These are phyloP conservation scores for Petasospora fabianii DNA, from an alignment of 1,139 yeast species.

Conservation along the genomic window DNA sequence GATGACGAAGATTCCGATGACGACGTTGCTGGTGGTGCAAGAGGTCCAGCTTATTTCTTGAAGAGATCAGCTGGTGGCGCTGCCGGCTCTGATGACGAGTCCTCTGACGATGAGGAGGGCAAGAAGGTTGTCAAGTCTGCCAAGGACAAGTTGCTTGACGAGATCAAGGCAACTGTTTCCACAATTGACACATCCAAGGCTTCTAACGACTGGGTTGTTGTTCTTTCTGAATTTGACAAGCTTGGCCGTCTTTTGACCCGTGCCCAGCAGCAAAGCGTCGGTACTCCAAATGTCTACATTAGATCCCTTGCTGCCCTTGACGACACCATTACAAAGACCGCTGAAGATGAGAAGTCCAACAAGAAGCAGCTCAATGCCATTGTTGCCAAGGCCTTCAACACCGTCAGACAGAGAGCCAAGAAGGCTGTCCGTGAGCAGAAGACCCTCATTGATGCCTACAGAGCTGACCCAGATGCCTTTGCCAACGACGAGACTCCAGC, in stretches of 20 bases:
- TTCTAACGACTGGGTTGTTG: constrained; percentile 77
- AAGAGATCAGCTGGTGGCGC: constrained; percentile 51
- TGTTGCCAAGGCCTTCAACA: constrained; percentile 83
- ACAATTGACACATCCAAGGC: constrained; percentile 67
- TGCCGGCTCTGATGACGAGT: constrained; percentile 19
- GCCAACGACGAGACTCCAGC: constrained; percentile 44
- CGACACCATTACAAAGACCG: constrained; percentile 55
- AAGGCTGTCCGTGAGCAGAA: constrained; percentile 69
- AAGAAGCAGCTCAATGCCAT: constrained; percentile 78
- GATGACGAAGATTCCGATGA: constrained; percentile 33
- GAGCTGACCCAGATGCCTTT: constrained; percentile 69
- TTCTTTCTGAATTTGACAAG: constrained; percentile 75
- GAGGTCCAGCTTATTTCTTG: constrained; percentile 57
- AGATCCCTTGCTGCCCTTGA: constrained; percentile 71
- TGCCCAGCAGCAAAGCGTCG: constrained; percentile 70
- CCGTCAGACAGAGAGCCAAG: constrained; percentile 83
- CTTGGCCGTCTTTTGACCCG: constrained; percentile 63
- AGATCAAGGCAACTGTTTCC: constrained; percentile 66
- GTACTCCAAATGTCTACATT: constrained; percentile 69
- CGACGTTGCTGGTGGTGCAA: constrained; percentile 39
- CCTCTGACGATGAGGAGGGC: constrained; percentile 55
- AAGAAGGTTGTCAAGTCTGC: constrained; percentile 90
- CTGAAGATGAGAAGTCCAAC: constrained; percentile 59
- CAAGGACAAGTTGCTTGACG: constrained; percentile 87
- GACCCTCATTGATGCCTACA: constrained; percentile 54